phyloP scores from a whole-genome alignment of 129 eudicot genomes.

The Mikania micrantha region DNA sequence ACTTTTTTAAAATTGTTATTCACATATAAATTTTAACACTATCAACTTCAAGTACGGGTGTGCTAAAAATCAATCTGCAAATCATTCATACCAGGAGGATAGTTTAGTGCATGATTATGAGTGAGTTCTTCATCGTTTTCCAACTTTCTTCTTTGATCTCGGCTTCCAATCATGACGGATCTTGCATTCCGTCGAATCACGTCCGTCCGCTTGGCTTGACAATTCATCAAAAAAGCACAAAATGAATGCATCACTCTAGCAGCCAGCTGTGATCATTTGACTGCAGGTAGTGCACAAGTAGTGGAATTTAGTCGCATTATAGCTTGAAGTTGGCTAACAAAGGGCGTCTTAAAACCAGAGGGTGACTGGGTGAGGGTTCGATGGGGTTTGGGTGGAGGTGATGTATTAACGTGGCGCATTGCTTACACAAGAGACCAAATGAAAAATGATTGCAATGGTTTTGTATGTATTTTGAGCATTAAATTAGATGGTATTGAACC shows the following conservation, averaged over 20 bases:
- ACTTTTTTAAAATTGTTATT: not conserved
- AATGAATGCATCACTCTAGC: constrained; percentile 13
- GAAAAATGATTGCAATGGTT: constrained; percentile 17
- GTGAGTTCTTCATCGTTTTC: constrained; percentile 15
- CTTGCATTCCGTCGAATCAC: constrained; percentile 15
- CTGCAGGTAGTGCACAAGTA: not conserved
- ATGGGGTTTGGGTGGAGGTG: constrained; percentile 22
- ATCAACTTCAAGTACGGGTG: not conserved
- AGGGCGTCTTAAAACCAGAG: not conserved
- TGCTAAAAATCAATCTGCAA: constrained; percentile 2
- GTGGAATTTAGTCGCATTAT: not conserved
- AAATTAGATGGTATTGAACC: constrained; percentile 14
- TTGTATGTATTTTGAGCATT: constrained; percentile 27
- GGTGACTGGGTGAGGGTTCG: constrained; percentile 5
- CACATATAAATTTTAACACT: too few species aligned
- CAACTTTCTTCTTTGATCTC: not conserved
- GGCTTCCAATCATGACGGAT: not conserved
- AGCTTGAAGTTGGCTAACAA: constrained; percentile 15
- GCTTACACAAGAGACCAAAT: constrained; percentile 4
- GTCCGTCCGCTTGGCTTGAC: constrained; percentile 30
- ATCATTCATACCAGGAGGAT: constrained; percentile 11
- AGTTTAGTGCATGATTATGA: constrained; percentile 5
- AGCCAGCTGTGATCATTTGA: not conserved
- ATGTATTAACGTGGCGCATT: constrained; percentile 15
- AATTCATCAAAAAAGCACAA: constrained; percentile 19